Conservation (phyloP, 139 green algal species). For the Micractinium conductrix region DNA sequence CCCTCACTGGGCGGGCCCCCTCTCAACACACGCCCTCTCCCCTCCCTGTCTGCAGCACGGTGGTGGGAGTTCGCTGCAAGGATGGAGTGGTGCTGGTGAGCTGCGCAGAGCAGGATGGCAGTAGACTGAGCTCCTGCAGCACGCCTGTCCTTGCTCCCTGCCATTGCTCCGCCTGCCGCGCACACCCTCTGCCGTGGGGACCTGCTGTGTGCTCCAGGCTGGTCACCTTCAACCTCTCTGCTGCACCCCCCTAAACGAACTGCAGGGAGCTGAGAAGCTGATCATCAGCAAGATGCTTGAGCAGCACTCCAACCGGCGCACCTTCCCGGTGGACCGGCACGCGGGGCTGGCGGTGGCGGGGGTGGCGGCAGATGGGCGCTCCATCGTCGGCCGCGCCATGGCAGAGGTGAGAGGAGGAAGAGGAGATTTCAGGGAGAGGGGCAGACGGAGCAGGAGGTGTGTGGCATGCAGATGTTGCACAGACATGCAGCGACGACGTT, state of each 20-base stretch:
- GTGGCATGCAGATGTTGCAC: too few relatives aligned
- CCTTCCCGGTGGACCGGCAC: slow-evolving; percentile 88
- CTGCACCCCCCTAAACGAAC: too few relatives aligned
- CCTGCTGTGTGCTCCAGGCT: too few relatives aligned
- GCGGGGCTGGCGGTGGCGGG: slow-evolving; percentile 85
- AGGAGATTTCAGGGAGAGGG: too few relatives aligned
- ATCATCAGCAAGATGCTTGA: slow-evolving; percentile 97
- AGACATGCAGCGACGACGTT: too few relatives aligned
- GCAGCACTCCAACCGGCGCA: slow-evolving; percentile 86
- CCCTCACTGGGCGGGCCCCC: too few relatives aligned
- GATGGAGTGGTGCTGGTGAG: slow-evolving; percentile 97
- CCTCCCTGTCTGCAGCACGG: slow-evolving; percentile 79
- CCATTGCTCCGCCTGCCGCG: not conserved
- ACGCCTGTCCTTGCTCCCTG: not conserved
- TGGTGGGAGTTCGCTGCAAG: slow-evolving; percentile 93
- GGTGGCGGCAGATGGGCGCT: slow-evolving; percentile 82
- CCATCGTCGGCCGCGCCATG: slow-evolving; percentile 86
- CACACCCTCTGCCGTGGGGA: too few relatives aligned
- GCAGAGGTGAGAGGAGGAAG: slow-evolving; percentile 71
- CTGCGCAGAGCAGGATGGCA: not conserved
- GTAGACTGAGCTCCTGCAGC: not conserved
- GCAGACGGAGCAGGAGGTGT: too few relatives aligned
- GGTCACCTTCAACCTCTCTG: not conserved
- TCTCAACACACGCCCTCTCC: not conserved
- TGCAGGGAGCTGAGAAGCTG: slow-evolving; percentile 93